These are phyloP conservation scores for Macadamia tetraphylla DNA, from an alignment of 164 flowering plant species.

Conservation along the genomic window DNA sequence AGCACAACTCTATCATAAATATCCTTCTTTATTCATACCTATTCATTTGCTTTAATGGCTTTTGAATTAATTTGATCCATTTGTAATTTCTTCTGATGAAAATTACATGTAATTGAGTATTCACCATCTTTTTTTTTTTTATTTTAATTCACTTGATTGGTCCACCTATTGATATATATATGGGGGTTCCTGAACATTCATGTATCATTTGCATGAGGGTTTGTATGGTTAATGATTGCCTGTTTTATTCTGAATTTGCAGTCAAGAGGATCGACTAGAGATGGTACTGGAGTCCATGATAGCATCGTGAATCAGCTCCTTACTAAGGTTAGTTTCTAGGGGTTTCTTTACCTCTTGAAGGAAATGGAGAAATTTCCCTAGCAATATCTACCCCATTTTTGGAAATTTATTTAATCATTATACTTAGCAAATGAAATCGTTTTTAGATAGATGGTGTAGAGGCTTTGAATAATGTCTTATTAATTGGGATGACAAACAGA, in stretches of 20 bases:
- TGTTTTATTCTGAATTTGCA: conserved; percentile 21
- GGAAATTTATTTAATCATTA: neutral
- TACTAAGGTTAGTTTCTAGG: conserved; percentile 44
- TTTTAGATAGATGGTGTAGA: conserved; percentile 96
- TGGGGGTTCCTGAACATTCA: neutral
- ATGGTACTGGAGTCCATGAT: conserved; percentile 74
- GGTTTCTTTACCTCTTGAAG: neutral
- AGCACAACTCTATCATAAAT: neutral
- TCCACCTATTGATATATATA: neutral
- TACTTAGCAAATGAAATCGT: conserved; percentile 12
- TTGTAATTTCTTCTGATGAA: neutral
- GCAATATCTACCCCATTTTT: neutral
- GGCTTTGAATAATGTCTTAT: conserved; percentile 88
- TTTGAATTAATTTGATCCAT: neutral
- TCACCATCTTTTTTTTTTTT: neutral
- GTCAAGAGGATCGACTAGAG: conserved; percentile 79
- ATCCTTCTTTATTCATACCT: no score
- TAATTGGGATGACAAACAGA: conserved; percentile 98
- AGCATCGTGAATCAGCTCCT: conserved; percentile 76
- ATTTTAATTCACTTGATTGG: neutral
- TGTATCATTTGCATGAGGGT: neutral
- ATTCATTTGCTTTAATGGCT: no score
- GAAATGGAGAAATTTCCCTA: neutral
- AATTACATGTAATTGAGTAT: neutral
- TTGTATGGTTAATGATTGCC: neutral